Percentiles rank a stretch among this genome's conserved stretches.
phyloP scores from a whole-genome alignment of 495 filamentous ascomycete species.

The Xylaria castorea region DNA sequence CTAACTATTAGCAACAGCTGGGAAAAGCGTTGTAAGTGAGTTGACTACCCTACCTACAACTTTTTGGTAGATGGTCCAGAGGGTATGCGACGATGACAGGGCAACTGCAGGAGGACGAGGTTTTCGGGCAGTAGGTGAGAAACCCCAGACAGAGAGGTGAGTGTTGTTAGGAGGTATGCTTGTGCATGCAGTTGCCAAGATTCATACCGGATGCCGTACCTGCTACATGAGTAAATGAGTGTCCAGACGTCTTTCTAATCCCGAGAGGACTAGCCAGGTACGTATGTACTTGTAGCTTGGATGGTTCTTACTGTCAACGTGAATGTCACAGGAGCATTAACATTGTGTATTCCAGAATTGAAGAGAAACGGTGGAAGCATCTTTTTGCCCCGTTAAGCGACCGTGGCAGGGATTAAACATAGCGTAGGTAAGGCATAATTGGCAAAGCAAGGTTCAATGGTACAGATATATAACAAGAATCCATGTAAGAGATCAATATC shows the following conservation, averaged over 20 bases:
- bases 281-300: not conserved
- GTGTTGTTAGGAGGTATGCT: not conserved
- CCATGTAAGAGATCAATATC: not conserved
- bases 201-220: conserved; percentile 2
- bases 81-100: not conserved
- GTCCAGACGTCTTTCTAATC: not conserved
- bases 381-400: not conserved
- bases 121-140: not conserved
- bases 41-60: not conserved
- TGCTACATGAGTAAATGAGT: conserved; percentile 5
- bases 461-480: not conserved
- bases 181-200: conserved; percentile 1
- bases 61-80: not conserved
- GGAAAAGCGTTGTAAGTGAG: not conserved
- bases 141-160: not conserved
- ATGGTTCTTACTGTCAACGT: not conserved
- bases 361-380: not conserved
- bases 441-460: not conserved
- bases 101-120: not conserved
- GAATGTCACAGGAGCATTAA: conserved; percentile 2
- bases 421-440: conserved; percentile 6
- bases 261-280: not conserved
- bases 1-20: not conserved
- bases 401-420: not conserved
- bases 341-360: not conserved